phyloP scores from a whole-genome alignment of 805 yeast genomes.

The Candida sanyiensis region DNA sequence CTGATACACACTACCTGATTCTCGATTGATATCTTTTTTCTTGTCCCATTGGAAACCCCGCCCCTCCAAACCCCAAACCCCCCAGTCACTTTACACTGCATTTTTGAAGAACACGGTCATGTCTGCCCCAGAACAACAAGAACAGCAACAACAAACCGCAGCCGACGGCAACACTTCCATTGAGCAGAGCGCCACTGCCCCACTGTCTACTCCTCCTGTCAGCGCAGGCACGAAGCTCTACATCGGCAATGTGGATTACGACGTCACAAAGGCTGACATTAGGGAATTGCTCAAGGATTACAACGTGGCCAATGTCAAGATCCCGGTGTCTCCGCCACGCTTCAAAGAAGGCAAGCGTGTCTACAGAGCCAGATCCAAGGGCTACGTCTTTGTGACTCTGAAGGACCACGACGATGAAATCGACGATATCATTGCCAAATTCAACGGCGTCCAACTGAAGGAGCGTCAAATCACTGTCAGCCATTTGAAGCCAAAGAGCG shows the following conservation, averaged over 20 bases:
- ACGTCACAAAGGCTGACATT: slow-evolving; percentile 50
- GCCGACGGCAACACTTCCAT: neutral
- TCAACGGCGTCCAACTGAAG: slow-evolving; percentile 39
- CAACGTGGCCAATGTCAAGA: slow-evolving; percentile 41
- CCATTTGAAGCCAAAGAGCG: slow-evolving; percentile 25
- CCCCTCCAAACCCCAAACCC: neutral
- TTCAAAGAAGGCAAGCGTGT: slow-evolving; percentile 31
- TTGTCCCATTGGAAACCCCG: too few species aligned
- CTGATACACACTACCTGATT: too few species aligned
- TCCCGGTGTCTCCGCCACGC: slow-evolving; percentile 41
- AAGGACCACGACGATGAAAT: slow-evolving; percentile 34
- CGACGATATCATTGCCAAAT: slow-evolving; percentile 38
- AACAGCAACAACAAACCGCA: neutral
- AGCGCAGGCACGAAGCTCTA: slow-evolving; percentile 43
- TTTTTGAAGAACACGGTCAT: too few species aligned
- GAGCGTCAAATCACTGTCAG: slow-evolving; percentile 45
- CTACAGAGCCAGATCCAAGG: slow-evolving; percentile 37
- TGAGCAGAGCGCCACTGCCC: neutral
- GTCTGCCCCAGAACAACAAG: slow-evolving; percentile 2
- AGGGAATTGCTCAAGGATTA: slow-evolving; percentile 45
- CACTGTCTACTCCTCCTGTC: neutral
- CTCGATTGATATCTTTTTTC: too few species aligned
- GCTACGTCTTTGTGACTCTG: slow-evolving; percentile 58
- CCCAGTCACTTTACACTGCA: too few species aligned
- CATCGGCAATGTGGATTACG: slow-evolving; percentile 60